Evolutionary conservation across 257 asterid genomes (phyloP).

Genomic region (Solanum microdontum): DNA sequence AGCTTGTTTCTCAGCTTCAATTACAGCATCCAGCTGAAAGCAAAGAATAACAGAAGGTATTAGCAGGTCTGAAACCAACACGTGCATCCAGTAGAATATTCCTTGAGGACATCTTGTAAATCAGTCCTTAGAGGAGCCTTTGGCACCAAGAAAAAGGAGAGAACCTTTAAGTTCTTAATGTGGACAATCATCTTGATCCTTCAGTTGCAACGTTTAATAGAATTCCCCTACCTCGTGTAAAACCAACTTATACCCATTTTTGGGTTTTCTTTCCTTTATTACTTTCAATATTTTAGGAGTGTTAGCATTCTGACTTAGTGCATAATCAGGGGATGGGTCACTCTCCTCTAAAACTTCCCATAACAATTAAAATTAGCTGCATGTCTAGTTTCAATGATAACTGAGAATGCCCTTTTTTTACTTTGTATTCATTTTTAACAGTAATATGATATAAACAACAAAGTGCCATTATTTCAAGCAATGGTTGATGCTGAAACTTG

Average conservation of each 20-base stretch:
- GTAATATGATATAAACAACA: not conserved
- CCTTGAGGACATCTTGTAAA: not conserved
- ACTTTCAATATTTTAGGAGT: not conserved
- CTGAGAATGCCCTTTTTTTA: not conserved
- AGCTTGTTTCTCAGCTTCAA: slow-evolving; percentile 90
- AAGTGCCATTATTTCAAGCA: not conserved
- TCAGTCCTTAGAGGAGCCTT: not conserved
- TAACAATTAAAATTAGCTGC: not conserved
- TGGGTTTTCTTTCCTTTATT: not conserved
- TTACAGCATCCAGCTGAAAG: slow-evolving; percentile 65
- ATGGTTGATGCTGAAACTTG: not conserved
- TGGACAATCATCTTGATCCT: not conserved
- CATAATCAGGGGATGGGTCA: not conserved
- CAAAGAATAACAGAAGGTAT: not conserved
- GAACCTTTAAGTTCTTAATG: not conserved
- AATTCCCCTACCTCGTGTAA: not conserved
- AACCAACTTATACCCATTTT: not conserved
- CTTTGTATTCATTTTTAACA: not conserved
- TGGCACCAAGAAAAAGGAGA: not conserved
- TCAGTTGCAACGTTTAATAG: not conserved
- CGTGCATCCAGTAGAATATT: not conserved
- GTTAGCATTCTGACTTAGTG: not conserved
- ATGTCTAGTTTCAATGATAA: not conserved
- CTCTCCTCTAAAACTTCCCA: not conserved
- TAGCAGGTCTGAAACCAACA: not conserved